Conservation (phyloP, 208 protist genomes). For the Leishmania gerbilli region DNA sequence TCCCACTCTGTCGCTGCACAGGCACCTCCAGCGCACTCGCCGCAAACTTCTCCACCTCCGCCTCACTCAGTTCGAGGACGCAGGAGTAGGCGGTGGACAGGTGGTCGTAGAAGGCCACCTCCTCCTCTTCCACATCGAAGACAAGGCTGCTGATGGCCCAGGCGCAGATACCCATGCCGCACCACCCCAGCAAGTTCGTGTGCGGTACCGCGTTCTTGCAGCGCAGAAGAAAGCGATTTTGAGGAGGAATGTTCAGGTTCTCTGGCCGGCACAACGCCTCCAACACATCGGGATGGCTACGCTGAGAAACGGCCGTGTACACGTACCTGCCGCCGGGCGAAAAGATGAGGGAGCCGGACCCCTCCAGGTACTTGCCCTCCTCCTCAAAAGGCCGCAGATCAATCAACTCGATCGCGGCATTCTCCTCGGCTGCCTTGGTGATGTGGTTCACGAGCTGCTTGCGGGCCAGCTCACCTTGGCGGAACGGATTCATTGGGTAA, state of each 20-base stretch:
- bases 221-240: conserved; percentile 66
- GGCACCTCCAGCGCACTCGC: conserved; percentile 64
- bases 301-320: conserved; percentile 65
- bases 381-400: conserved; percentile 62
- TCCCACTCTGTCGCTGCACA: not conserved
- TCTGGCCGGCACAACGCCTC: conserved; percentile 56
- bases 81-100: conserved; percentile 48
- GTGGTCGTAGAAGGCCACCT: conserved; percentile 64
- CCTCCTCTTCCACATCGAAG: conserved; percentile 55
- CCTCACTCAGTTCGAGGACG: conserved; percentile 58
- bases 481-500: conserved; percentile 67
- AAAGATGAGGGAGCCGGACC: conserved; percentile 63
- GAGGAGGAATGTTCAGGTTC: conserved; percentile 69
- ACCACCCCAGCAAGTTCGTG: conserved; percentile 83
- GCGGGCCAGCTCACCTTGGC: conserved; percentile 55
- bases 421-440: conserved; percentile 24
- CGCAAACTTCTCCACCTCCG: conserved; percentile 63
- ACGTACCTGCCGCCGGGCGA: conserved; percentile 66
- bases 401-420: conserved; percentile 51
- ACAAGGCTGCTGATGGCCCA: conserved; percentile 59
- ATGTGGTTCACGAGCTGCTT: conserved; percentile 56
- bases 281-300: conserved; percentile 61
- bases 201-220: conserved; percentile 40
- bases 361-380: conserved; percentile 58
- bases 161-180: conserved; percentile 75